phyloP scores from a whole-genome alignment of 2,329 filamentous ascomycete species.

The Diaporthe caulivora region DNA sequence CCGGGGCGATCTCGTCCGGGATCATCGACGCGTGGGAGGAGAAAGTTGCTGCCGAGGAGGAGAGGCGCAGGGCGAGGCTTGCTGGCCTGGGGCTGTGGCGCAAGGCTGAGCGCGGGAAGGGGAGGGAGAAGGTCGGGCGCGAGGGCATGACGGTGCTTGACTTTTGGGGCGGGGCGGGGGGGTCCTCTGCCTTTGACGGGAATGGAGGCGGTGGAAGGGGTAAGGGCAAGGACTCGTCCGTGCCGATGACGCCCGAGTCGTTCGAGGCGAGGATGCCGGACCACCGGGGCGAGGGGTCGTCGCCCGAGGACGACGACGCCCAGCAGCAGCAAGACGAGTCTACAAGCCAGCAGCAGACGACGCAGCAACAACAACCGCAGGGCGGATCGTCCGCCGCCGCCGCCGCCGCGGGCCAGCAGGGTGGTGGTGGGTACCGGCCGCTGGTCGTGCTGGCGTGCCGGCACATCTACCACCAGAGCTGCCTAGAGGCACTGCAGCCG shows the following conservation, averaged over 20 bases:
- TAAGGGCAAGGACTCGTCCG: conserved; percentile 46
- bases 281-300: conserved; percentile 19
- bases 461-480: conserved; percentile 78
- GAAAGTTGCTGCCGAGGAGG: conserved; percentile 62
- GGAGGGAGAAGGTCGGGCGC: conserved; percentile 45
- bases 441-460: conserved; percentile 78
- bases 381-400: conserved; percentile 40
- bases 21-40: conserved; percentile 88
- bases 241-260: conserved; percentile 39
- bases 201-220: conserved; percentile 50
- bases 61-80: conserved; percentile 59
- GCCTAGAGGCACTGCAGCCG: conserved; percentile 74
- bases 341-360: conserved; percentile 51
- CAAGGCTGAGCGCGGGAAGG: conserved; percentile 38
- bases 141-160: conserved; percentile 43
- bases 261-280: conserved; percentile 36
- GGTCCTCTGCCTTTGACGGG: conserved; percentile 42
- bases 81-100: conserved; percentile 45
- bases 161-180: background rate
- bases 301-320: conserved; percentile 56
- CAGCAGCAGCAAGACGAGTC: conserved; percentile 1
- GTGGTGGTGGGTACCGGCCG: conserved; percentile 64
- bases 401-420: conserved; percentile 50
- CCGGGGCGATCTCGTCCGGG: conserved; percentile 77
- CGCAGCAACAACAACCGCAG: conserved; percentile 48